Conservation (phyloP, 1,284 basidiomycete species). For the Austroboletus niveus region DNA sequence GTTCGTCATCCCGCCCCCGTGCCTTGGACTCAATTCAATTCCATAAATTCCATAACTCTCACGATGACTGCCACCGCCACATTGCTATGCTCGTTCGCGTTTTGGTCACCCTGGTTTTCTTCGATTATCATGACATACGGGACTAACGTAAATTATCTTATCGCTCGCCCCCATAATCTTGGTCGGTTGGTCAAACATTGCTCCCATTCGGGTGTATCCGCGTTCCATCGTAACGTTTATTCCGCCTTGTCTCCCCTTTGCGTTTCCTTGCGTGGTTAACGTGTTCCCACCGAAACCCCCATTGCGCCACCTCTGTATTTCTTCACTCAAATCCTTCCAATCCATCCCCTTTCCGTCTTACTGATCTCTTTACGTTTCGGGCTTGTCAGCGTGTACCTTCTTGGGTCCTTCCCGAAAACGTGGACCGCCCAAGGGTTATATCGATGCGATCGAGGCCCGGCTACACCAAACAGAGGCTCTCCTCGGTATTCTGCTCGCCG, state of each 20-base stretch:
- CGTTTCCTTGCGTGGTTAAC: not conserved
- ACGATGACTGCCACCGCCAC: not conserved
- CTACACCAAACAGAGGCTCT: conserved; percentile 86
- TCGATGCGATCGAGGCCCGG: conserved; percentile 85
- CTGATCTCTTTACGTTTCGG: not conserved
- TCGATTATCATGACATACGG: conserved; percentile 8
- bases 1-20: not conserved
- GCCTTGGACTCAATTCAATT: conserved; percentile 2
- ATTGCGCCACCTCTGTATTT: not conserved
- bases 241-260: conserved; percentile 6
- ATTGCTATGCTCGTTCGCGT: not conserved
- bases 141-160: conserved; percentile 12
- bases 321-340: not conserved
- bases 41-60: conserved; percentile 1
- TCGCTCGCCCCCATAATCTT: not conserved
- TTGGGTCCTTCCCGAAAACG: conserved; percentile 80
- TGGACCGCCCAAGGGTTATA: conserved; percentile 86
- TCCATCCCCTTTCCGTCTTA: not conserved
- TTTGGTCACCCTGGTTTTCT: not conserved
- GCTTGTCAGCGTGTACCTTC: conserved; percentile 59
- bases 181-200: not conserved
- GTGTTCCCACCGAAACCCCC: not conserved
- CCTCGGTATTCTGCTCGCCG: conserved; percentile 71
- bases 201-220: conserved; percentile 6
- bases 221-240: conserved; percentile 15